These are phyloP conservation scores for Eimeria acervulina DNA, from an alignment of 169 alveolate species.

Conservation along the genomic window DNA sequence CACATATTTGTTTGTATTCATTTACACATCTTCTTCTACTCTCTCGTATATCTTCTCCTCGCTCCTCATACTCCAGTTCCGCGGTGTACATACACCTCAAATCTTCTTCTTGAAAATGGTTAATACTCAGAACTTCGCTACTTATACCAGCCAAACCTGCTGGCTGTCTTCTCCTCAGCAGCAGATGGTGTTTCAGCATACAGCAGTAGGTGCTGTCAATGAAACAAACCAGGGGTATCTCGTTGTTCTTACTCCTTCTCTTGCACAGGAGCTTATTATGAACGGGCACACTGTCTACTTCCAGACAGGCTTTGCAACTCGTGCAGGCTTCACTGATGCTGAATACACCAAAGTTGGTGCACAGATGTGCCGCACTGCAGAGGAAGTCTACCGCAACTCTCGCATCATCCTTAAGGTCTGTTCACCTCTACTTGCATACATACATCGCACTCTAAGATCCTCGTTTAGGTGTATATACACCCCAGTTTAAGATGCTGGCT, in stretches of 20 bases:
- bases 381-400: constrained; percentile 13
- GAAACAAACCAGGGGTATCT: constrained; percentile 35
- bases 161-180: background rate
- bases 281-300: constrained; percentile 72
- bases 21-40: no score
- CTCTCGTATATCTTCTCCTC: no score
- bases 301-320: constrained; percentile 66
- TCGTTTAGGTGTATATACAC: background rate
- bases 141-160: background rate
- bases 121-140: background rate
- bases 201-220: constrained; percentile 2
- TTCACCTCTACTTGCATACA: background rate
- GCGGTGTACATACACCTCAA: background rate
- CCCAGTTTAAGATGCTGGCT: no score
- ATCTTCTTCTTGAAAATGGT: background rate
- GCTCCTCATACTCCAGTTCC: no score
- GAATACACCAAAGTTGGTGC: constrained; percentile 48
- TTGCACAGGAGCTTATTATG: constrained; percentile 3
- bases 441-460: background rate
- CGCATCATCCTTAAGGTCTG: constrained; percentile 67
- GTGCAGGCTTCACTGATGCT: constrained; percentile 74
- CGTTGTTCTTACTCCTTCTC: constrained; percentile 78
- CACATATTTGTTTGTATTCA: no score
- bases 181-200: background rate
- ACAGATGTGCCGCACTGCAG: background rate